Base-by-base conservation (phyloP, 2,329 filamentous ascomycete species). In the Colletotrichum godetiae region DNA sequence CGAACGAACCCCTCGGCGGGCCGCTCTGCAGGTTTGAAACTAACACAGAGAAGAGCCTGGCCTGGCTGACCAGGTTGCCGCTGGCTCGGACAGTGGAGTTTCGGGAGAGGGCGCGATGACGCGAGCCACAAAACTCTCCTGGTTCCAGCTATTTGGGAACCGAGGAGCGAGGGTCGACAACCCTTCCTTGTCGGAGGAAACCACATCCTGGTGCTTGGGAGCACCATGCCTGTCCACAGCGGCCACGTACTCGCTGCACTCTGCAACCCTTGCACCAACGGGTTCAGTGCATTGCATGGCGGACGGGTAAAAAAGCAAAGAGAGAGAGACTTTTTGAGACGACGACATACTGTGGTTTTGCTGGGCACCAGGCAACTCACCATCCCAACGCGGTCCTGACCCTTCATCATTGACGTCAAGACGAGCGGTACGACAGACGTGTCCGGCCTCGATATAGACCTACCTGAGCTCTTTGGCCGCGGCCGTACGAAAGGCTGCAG, bases 101-200 rank as follows among this genome's bases (percentile, higher is more conserved):
- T 70, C 71, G 70, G 73, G 70, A 67, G 33, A 73, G 67, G 68
- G 70, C 62, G 65, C 67, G 62, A 74, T 75, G 73, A 75, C 73
- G 73, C 66, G 70, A 75, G 73, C 73, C 73, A 75, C 71, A 75
- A 74, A 75, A 67, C 46, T 75, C 73, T 75, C 65, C 58, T 74
- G 66, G 73, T 74, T 71, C 73, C 73, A 71, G 71, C 73, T 69
- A 46, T 66, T 67, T 74, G 73, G 73, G 62, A 73, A 72, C 53
- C 56, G 67, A 73, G 52, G 55, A 53, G 58, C 58, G 68, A 61
- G 35, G 52, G 57, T 72, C 62, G 72, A 72, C 68, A 74, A 52
- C 62, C 29, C 62, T 74, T 72, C 72, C 72, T 68, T 74, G 72
- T 63, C 72, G 8, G 53, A 7, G 29, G 53, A 55, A 31, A 66